Base-by-base conservation (phyloP, 2,329 filamentous ascomycete genomes). In the Cercospora sp. region DNA sequence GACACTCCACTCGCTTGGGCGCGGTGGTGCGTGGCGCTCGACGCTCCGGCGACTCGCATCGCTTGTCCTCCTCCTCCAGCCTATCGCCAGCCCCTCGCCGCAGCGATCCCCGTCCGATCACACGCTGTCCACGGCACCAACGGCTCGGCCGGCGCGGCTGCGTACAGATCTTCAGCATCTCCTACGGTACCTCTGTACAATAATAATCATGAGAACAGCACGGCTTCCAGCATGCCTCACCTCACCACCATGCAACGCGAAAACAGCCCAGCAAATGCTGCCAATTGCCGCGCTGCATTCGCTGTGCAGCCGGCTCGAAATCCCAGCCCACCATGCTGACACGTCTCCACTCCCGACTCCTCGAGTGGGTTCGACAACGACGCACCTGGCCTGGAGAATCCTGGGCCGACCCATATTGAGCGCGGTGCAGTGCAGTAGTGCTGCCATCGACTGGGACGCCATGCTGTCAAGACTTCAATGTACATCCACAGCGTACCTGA, bases 321-420 rank as follows among this genome's bases (percentile, higher is more conserved):
- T 55, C 51, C 51, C 53, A 57, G 53, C 53, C n/a, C 53, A 57
- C 8, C 53, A 58, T 58, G 53, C 53, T 58, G 53, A 58, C 53
- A 34, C 24, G 53, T n/a, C 53, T 58, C 53, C 53, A 58, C 53
- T 58, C 9, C 21, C 30, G 53, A 32, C 10, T 32, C 26, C 53
- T 58, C 30, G 16, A 30, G 53, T 32, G 53, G 26, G 32, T 28
- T 30, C 21, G 53, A 34, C 26, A 30, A 32, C 30, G 53, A 32
- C 30, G 53, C 53, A 58, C 26, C 53, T 58, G 53, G 53, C 53
- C 53, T 58, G 53, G 53, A 58, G 53, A 30, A 58, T 58, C 53
- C 53, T 32, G 26, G 53, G 16, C 16, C 5, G 30, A 28, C 53
- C 26, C 53, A 28, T 32, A 32, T 58, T 9, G 13, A 58, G 53